Conservation (phyloP, 2,329 filamentous ascomycete species). For the Leptosphaerulina australis region DNA sequence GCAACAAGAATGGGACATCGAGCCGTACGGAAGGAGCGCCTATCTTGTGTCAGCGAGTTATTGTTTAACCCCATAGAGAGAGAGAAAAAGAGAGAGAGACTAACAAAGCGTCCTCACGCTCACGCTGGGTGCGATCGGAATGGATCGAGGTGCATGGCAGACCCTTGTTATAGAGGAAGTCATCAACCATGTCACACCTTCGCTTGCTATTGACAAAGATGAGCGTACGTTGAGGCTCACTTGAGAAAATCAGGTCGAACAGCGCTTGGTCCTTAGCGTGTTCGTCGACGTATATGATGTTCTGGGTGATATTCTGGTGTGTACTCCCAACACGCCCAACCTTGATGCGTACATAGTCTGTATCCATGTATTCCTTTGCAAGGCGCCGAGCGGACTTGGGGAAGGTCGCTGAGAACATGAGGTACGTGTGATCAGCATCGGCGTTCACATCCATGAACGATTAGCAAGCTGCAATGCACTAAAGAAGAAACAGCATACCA, state of each 20-base stretch:
- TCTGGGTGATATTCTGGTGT: conserved; percentile 81
- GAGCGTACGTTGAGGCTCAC: conserved; percentile 77
- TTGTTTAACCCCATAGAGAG: neutral
- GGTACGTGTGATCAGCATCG: conserved; percentile 69
- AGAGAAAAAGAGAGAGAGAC: too few species aligned
- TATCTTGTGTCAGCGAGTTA: conserved; percentile 33
- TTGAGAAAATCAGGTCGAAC: conserved; percentile 72
- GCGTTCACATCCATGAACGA: conserved; percentile 69
- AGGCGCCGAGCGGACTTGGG: conserved; percentile 77
- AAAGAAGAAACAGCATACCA: conserved; percentile 61
- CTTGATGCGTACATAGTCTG: conserved; percentile 77
- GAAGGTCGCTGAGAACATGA: conserved; percentile 96
- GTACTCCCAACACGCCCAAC: conserved; percentile 87
- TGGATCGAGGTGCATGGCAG: conserved; percentile 90
- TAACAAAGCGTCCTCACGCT: conserved; percentile 88
- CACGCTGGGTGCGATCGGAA: conserved; percentile 80
- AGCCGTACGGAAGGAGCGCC: conserved; percentile 77
- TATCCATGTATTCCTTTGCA: conserved; percentile 75
- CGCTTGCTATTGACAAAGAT: conserved; percentile 88
- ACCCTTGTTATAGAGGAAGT: conserved; percentile 79
- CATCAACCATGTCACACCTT: conserved; percentile 82
- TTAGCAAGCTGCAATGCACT: conserved; percentile 18
- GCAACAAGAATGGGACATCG: conserved; percentile 80
- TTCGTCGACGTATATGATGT: conserved; percentile 69
- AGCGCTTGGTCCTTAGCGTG: conserved; percentile 72